Conservation (phyloP, 2,329 filamentous ascomycete species). For the Colletotrichum caudatum region DNA sequence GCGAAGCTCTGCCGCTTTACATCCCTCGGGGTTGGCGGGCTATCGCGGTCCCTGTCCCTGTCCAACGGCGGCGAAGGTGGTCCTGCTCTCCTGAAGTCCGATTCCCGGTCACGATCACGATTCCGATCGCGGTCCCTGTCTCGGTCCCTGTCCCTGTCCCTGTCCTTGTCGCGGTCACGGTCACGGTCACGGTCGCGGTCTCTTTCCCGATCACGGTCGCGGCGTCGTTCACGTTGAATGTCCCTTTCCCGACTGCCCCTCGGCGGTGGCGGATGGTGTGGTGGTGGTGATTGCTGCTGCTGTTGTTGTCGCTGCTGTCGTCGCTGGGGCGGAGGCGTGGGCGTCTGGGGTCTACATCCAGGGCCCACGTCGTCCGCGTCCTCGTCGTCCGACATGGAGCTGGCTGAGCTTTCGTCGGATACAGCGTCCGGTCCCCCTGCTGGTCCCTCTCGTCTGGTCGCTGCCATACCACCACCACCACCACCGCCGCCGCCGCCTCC, state of each 20-base stretch:
- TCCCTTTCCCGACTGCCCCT: conserved; percentile 30
- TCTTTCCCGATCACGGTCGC: conserved; percentile 25
- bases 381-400: conserved; percentile 38
- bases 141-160: conserved; percentile 38
- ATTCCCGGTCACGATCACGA: background rate
- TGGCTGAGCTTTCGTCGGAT: conserved; percentile 19
- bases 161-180: conserved; percentile 33
- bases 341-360: conserved; percentile 35
- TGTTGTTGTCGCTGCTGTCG: background rate
- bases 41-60: conserved; percentile 35
- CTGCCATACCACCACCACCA: conserved; percentile 8
- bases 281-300: background rate
- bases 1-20: conserved; percentile 42
- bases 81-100: conserved; percentile 9
- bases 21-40: conserved; percentile 43
- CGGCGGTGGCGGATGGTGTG: conserved; percentile 15
- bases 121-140: conserved; percentile 33
- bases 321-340: conserved; percentile 33
- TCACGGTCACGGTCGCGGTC: conserved; percentile 36
- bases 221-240: conserved; percentile 17
- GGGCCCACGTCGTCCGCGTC: conserved; percentile 5
- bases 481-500: conserved; percentile 14
- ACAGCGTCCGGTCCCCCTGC: conserved; percentile 2
- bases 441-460: conserved; percentile 22
- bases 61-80: conserved; percentile 10